Evolutionary conservation across 306 rosid species (phyloP), one percentile per base, ranked within the genome.

Genomic region (Vigna unguiculata): DNA sequence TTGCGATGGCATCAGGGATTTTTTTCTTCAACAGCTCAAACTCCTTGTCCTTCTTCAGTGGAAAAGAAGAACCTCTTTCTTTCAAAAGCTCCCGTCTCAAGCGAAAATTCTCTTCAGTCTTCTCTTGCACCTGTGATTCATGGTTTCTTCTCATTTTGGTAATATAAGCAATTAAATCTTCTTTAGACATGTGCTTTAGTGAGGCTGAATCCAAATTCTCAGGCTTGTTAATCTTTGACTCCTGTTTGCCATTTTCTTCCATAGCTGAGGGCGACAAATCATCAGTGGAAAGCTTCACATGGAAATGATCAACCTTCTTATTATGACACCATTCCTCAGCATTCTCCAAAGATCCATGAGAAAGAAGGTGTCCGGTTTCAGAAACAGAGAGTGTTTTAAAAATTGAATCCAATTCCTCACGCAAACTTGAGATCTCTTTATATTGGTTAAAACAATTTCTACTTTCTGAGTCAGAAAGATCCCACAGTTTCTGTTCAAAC

Each of bases 121-220:
- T 62, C 82, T 81, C 80, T 7, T 77, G 97, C 85, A 91, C 89
- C 66, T 88, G 74, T 49, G 88, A 88, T 74, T 96, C 99, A 30
- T 96, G 98, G 63, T 88, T 83, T 86, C 98, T 89, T 87, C 83
- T 91, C 93, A 88, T 83, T 59, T 81, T 86, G 65, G 90, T 87
- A 82, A 96, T 87, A 75, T 86, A 71, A 41, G 34, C 34, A 36
- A 86, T 55, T 86, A 93, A 74, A 36, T 88, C 89, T 21, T 91
- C 93, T 77, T 7, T 83, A 4, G 75, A 14, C 91, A 88, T 16
- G 84, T 78, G 75, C 85, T 74, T 81, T 52, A 89, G 80, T 52
- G 62, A 68, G 78, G 47, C 19, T 51, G 87, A 88, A 81, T 87
- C 91, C 57, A 78, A 73, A 82, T 75, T 74, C 71, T 89, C 90